Evolutionary conservation across 345 rosid genomes (phyloP).

Genomic region (Populus davidiana): DNA sequence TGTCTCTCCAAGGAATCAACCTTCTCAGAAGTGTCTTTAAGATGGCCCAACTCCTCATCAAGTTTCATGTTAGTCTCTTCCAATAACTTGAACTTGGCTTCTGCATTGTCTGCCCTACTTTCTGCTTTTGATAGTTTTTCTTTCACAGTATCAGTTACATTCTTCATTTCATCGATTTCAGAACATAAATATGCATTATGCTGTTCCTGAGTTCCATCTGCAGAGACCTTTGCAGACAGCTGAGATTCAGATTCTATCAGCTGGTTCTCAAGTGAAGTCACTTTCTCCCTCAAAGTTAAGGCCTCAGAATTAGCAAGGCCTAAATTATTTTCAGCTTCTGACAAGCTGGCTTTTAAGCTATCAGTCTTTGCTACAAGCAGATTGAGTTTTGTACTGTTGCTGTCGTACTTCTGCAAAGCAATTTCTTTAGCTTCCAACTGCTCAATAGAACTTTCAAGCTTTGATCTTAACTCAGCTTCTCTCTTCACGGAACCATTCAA

Average conservation of each 20-base stretch:
- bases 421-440: constrained; percentile 53
- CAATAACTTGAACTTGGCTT: constrained; percentile 44
- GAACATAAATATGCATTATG: constrained; percentile 12
- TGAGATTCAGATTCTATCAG: constrained; percentile 35
- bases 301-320: constrained; percentile 50
- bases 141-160: constrained; percentile 42
- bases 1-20: constrained; percentile 59
- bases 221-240: constrained; percentile 22
- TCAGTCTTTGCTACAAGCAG: constrained; percentile 50
- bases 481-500: constrained; percentile 57
- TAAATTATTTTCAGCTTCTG: constrained; percentile 54
- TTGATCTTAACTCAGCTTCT: constrained; percentile 49
- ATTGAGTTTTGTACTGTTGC: constrained; percentile 39
- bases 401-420: constrained; percentile 49
- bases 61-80: constrained; percentile 48
- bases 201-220: constrained; percentile 26
- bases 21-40: constrained; percentile 54
- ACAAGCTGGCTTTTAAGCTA: constrained; percentile 48
- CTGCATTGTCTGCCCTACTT: constrained; percentile 52
- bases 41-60: constrained; percentile 45
- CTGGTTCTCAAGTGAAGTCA: constrained; percentile 54
- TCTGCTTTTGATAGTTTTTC: constrained; percentile 44
- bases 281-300: constrained; percentile 47
- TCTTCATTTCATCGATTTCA: constrained; percentile 31
- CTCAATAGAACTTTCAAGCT: constrained; percentile 41